Evolutionary conservation across 108 stramenopile genomes (phyloP), one percentile per base, ranked within the genome.

Genomic region (Nitzschia inconspicua): DNA sequence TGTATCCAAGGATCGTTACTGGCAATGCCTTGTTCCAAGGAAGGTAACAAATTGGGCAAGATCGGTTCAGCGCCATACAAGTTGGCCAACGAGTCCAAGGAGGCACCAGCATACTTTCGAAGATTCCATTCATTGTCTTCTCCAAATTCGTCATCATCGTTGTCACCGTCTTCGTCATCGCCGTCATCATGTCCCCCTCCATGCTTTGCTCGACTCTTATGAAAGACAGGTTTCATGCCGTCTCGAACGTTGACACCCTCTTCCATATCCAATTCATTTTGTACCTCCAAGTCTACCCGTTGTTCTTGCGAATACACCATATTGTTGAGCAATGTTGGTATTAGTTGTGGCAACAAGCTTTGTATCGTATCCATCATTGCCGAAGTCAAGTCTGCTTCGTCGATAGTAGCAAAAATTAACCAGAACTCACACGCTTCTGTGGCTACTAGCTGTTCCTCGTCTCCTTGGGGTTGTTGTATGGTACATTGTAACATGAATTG

Each of bases 371-470:
- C 70, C 25, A 79, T 57, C 85, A 89, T 89, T 39, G 73, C 88
- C 2, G 82, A 63, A 19, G 57, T 79, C 49, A 77, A 71, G 3
- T 41, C 55, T 35, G 44, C 64, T 49, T 85, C 88, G 25, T 86
- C 87, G 65, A 90, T 61, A 42, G 63, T 77, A 13, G 76, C 75
- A 78, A 89, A 91, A 7, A 85, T 80, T 47, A 93, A 62, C 94
- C 94, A 95, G 57, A 93, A 95, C 30, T 95, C 94, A 53, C 89
- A 91, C 11, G 94, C 94, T 60, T 95, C 94, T 37, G 86, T 66
- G 22, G 91, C 79, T 18, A 92, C 89, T 22, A 50, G 50, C 1
- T 52, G 36, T 9, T 50, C 31, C 0, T 63, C 51, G n/a, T 63
- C 18, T 32, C 51, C 14, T 4, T 44, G 36, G 78, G 18, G 26